A percentile compares a stretch with the other conserved stretches of the same genome.
Conservation (phyloP, 805 yeast species). For the Candida methanosorbosa region DNA sequence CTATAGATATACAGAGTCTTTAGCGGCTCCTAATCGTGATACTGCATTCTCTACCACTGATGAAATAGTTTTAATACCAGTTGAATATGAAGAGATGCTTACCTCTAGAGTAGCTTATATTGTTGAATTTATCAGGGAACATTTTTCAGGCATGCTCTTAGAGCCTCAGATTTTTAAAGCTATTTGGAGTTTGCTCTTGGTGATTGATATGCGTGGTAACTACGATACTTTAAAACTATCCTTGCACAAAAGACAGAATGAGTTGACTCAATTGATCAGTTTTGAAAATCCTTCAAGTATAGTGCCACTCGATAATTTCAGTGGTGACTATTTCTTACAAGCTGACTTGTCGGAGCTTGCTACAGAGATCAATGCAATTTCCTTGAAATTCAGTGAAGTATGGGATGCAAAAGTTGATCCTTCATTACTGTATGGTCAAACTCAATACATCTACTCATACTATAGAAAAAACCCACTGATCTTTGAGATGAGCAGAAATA, state of each 20-base stretch:
- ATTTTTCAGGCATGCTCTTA: slow-evolving; percentile 62
- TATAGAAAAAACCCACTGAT: slow-evolving; percentile 65
- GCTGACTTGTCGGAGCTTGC: slow-evolving; percentile 49
- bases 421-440: slow-evolving; percentile 56
- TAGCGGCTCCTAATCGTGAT: slow-evolving; percentile 3
- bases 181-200: slow-evolving; percentile 44
- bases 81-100: slow-evolving; percentile 13
- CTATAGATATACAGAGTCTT: slow-evolving; percentile 21
- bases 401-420: slow-evolving; percentile 84
- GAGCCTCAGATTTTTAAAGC: slow-evolving; percentile 52
- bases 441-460: slow-evolving; percentile 33
- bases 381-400: slow-evolving; percentile 47
- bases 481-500: slow-evolving; percentile 54
- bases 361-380: slow-evolving; percentile 55
- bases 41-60: slow-evolving; percentile 1
- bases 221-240: slow-evolving; percentile 44
- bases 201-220: slow-evolving; percentile 40
- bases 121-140: slow-evolving; percentile 45
- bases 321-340: slow-evolving; percentile 43
- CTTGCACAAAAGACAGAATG: slow-evolving; percentile 42
- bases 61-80: slow-evolving; percentile 1
- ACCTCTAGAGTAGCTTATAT: slow-evolving; percentile 45
- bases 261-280: slow-evolving; percentile 28
- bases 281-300: slow-evolving; percentile 14
- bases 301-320: slow-evolving; percentile 3